A percentile compares a stretch with the other conserved stretches of the same genome.
These are phyloP conservation scores for Anisodus acutangulus DNA, from an alignment of 257 asterid genomes.

Conservation along the genomic window DNA sequence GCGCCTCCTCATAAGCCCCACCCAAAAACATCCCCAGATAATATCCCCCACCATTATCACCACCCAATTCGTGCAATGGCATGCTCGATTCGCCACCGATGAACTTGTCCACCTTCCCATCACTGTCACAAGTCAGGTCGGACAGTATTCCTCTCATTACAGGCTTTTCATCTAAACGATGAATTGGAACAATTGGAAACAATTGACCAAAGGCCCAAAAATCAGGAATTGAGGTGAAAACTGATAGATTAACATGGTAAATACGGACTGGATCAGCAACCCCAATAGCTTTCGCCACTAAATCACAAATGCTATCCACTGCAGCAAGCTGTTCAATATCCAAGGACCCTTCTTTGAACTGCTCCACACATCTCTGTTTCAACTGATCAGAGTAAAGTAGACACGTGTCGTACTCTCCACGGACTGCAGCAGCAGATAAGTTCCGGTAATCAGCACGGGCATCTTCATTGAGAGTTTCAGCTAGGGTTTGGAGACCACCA, in stretches of 20 bases:
- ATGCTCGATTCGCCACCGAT: conserved; percentile 91
- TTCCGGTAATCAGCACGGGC: conserved; percentile 64
- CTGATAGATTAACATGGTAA: conserved; percentile 76
- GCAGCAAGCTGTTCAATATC: conserved; percentile 87
- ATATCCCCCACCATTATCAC: conserved; percentile 51
- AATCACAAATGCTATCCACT: conserved; percentile 79
- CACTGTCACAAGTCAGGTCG: conserved; percentile 95
- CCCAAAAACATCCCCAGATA: conserved; percentile 95
- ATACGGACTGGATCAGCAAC: conserved; percentile 63
- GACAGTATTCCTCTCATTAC: conserved; percentile 67
- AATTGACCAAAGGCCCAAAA: conserved; percentile 73
- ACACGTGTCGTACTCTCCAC: conserved; percentile 68
- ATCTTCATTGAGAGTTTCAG: conserved; percentile 61
- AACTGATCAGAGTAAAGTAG: conserved; percentile 73
- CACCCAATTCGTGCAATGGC: conserved; percentile 69
- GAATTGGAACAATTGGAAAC: conserved; percentile 83
- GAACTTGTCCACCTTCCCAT: conserved; percentile 87
- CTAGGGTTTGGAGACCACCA: conserved; percentile 53
- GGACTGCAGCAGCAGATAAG: conserved; percentile 63
- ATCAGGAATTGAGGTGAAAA: conserved; percentile 95
- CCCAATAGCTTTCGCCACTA: conserved; percentile 71
- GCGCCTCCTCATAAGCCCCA: conserved; percentile 97
- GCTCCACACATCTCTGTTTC: conserved; percentile 80
- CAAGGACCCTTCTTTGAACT: conserved; percentile 85
- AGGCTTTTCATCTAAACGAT: conserved; percentile 81